phyloP scores from a whole-genome alignment of 179 eudicot species.

The Dionaea muscipula region DNA sequence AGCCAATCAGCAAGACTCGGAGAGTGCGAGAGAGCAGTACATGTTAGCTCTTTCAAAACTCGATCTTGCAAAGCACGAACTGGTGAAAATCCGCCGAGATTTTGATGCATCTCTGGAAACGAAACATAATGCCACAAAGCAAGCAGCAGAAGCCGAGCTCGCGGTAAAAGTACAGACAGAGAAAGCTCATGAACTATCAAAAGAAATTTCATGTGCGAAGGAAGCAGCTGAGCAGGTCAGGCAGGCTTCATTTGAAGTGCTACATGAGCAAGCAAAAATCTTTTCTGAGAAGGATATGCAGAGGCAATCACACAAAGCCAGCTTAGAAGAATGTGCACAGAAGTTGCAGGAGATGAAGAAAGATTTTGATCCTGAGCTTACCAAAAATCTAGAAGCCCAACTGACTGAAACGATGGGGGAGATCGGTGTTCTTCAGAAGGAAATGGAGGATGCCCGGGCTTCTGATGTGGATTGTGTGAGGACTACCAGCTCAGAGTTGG shows the following conservation, averaged over 20 bases:
- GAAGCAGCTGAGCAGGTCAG: slow-evolving; percentile 54
- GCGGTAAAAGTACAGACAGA: slow-evolving; percentile 38
- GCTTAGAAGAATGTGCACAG: slow-evolving; percentile 48
- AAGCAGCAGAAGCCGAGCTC: slow-evolving; percentile 47
- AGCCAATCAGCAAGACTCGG: slow-evolving; percentile 40
- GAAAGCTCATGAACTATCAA: slow-evolving; percentile 41
- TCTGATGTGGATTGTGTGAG: slow-evolving; percentile 40
- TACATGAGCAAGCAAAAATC: slow-evolving; percentile 39
- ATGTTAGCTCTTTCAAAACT: slow-evolving; percentile 37
- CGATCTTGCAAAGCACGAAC: slow-evolving; percentile 59
- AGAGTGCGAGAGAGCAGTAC: slow-evolving; percentile 31
- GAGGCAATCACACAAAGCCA: slow-evolving; percentile 39
- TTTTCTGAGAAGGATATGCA: slow-evolving; percentile 42
- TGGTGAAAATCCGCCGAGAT: slow-evolving; percentile 58
- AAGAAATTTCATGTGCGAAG: slow-evolving; percentile 38
- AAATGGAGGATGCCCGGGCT: slow-evolving; percentile 39
- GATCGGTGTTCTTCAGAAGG: slow-evolving; percentile 43
- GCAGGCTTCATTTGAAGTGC: slow-evolving; percentile 39
- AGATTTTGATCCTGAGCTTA: slow-evolving; percentile 44
- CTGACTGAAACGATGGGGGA: slow-evolving; percentile 39
- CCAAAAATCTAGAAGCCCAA: slow-evolving; percentile 46
- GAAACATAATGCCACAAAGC: slow-evolving; percentile 39
- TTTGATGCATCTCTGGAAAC: slow-evolving; percentile 35
- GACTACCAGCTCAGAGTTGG: slow-evolving; percentile 42
- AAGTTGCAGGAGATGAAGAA: slow-evolving; percentile 51